Evolutionary conservation across 768 basidiomycete genomes (phyloP).

Genomic region (Piloderma croceum): DNA sequence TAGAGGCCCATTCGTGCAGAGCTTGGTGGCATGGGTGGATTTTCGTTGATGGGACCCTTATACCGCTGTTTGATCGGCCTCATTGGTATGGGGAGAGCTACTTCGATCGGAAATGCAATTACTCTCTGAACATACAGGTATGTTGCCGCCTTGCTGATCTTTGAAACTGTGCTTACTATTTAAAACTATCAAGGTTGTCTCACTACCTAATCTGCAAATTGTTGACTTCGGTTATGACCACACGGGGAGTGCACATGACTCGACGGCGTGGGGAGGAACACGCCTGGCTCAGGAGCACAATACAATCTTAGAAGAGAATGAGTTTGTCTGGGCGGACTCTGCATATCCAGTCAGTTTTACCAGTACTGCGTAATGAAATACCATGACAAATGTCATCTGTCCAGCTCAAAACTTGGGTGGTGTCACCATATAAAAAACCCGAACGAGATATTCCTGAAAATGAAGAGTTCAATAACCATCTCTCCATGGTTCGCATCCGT

Average conservation of each 20-base stretch:
- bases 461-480: too few relatives aligned
- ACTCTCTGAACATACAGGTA: conserved; percentile 34
- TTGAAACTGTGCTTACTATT: conserved; percentile 21
- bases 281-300: conserved; percentile 14
- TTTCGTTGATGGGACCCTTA: conserved; percentile 34
- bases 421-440: too few relatives aligned
- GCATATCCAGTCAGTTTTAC: conserved; percentile 32
- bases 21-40: conserved; percentile 33
- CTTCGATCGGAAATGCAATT: conserved; percentile 35
- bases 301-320: conserved; percentile 18
- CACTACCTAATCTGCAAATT: conserved; percentile 31
- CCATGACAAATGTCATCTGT: too few relatives aligned
- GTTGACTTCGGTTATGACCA: conserved; percentile 28
- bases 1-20: conserved; percentile 25
- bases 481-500: too few relatives aligned
- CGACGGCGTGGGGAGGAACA: conserved; percentile 26
- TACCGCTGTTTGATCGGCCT: conserved; percentile 28
- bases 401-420: too few relatives aligned
- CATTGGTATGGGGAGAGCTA: conserved; percentile 31
- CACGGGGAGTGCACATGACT: conserved; percentile 28
- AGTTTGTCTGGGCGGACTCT: conserved; percentile 36
- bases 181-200: conserved; percentile 24
- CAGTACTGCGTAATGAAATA: too few relatives aligned
- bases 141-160: conserved; percentile 17
- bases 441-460: too few relatives aligned